These are phyloP conservation scores for Starmera pachycereana DNA, from an alignment of 805 yeast species.

Conservation along the genomic window DNA sequence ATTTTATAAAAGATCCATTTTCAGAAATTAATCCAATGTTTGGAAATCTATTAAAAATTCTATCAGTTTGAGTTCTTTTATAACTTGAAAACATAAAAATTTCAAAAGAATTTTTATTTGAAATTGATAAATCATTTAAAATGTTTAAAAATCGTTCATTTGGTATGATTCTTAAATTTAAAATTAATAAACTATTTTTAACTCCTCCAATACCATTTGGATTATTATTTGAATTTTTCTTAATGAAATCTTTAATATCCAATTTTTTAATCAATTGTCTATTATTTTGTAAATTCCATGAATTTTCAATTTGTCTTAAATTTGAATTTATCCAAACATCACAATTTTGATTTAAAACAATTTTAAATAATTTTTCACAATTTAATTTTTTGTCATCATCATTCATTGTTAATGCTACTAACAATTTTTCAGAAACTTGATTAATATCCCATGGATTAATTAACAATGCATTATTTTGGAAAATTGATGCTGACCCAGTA, in stretches of 20 bases:
- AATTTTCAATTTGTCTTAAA: slow-evolving; percentile 37
- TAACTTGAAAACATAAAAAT: slow-evolving; percentile 66
- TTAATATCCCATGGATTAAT: slow-evolving; percentile 88
- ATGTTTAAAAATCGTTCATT: slow-evolving; percentile 48
- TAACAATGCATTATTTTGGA: slow-evolving; percentile 58
- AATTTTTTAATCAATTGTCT: slow-evolving; percentile 25
- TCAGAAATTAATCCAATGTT: slow-evolving; percentile 82
- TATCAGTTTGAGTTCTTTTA: slow-evolving; percentile 53
- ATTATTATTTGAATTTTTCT: slow-evolving; percentile 15
- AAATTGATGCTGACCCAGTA: slow-evolving; percentile 83
- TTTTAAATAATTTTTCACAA: slow-evolving; percentile 53
- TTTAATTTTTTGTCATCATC: slow-evolving; percentile 44
- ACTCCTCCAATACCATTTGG: slow-evolving; percentile 5
- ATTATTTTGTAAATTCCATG: slow-evolving; percentile 41
- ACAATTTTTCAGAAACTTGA: slow-evolving; percentile 53
- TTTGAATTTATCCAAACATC: slow-evolving; percentile 61
- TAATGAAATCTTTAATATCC: slow-evolving; percentile 18
- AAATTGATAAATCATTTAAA: slow-evolving; percentile 43
- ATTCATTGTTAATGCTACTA: slow-evolving; percentile 55
- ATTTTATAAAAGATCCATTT: slow-evolving; percentile 71
- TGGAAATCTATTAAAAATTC: slow-evolving; percentile 55
- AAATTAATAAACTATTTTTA: slow-evolving; percentile 34
- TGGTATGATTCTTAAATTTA: slow-evolving; percentile 41
- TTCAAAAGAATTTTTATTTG: slow-evolving; percentile 27
- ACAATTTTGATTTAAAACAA: slow-evolving; percentile 59